These are phyloP conservation scores for Melampsora abietis-canadensis DNA, from an alignment of 1,284 basidiomycete genomes.

Conservation along the genomic window DNA sequence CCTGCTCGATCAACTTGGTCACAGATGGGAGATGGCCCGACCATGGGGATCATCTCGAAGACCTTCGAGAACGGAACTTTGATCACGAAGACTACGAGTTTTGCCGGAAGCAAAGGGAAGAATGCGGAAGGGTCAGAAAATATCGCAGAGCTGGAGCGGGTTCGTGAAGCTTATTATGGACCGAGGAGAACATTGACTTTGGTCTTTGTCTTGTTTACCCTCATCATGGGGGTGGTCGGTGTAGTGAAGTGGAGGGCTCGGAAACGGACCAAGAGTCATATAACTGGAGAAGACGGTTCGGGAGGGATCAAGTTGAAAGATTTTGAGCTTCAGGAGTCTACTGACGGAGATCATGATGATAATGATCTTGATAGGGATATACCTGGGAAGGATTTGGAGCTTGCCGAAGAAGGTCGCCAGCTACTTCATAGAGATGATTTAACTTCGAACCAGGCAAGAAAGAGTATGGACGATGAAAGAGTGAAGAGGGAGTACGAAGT, in stretches of 20 bases:
- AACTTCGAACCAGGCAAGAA: too few species aligned
- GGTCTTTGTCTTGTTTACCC: background rate
- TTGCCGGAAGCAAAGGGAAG: background rate
- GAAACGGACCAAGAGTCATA: conserved; percentile 1
- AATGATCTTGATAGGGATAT: too few species aligned
- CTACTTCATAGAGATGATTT: too few species aligned
- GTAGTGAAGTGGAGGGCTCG: conserved; percentile 10
- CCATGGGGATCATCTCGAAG: conserved; percentile 22
- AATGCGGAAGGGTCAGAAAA: background rate
- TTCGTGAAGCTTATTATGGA: conserved; percentile 33
- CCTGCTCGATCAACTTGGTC: conserved; percentile 70
- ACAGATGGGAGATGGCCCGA: conserved; percentile 68
- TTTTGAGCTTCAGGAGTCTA: too few species aligned
- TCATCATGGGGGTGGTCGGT: conserved; percentile 16
- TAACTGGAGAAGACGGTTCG: too few species aligned
- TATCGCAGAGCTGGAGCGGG: background rate
- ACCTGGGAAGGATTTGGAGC: too few species aligned
- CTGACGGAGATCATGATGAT: too few species aligned
- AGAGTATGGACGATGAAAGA: too few species aligned
- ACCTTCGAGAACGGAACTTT: conserved; percentile 17
- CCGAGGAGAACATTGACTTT: conserved; percentile 23
- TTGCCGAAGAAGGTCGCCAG: too few species aligned
- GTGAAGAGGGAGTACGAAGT: too few species aligned
- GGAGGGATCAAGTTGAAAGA: too few species aligned
- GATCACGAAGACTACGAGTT: background rate